Evolutionary conservation across 2,329 filamentous ascomycete genomes (phyloP).

Genomic region (Metarhizium robertsii): DNA sequence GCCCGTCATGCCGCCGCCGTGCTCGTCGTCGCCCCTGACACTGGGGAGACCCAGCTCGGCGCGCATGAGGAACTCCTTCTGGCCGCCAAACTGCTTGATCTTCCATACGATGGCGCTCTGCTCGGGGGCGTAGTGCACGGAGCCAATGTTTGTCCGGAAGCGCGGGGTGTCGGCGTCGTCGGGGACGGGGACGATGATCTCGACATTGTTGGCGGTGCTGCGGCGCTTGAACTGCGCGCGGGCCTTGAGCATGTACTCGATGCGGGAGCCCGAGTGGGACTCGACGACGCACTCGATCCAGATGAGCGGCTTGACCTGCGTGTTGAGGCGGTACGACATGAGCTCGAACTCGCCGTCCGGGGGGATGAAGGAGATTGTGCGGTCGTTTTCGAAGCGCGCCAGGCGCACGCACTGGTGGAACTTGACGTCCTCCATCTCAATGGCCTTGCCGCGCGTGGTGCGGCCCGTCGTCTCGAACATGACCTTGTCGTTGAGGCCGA

Average conservation of each 20-base stretch:
- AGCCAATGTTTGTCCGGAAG: slow-evolving; percentile 95
- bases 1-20: slow-evolving; percentile 93
- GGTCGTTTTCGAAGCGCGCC: slow-evolving; percentile 94
- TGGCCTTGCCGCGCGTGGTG: slow-evolving; percentile 88
- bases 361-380: slow-evolving; percentile 97
- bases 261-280: slow-evolving; percentile 86
- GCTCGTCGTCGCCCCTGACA: slow-evolving; percentile 90
- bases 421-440: slow-evolving; percentile 99
- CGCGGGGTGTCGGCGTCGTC: slow-evolving; percentile 94
- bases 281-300: slow-evolving; percentile 99
- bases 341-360: slow-evolving; percentile 98
- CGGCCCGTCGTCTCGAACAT: slow-evolving; percentile 99
- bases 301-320: slow-evolving; percentile 94
- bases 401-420: slow-evolving; percentile 97
- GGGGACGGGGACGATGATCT: slow-evolving; percentile 93
- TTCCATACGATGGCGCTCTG: slow-evolving; percentile 99
- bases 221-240: slow-evolving; percentile 96
- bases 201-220: slow-evolving; percentile 96
- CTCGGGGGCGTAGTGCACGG: slow-evolving; percentile 94
- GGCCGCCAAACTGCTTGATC: slow-evolving; percentile 99
- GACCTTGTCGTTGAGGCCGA: slow-evolving; percentile 96
- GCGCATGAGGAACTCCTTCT: slow-evolving; percentile 97
- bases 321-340: slow-evolving; percentile 98
- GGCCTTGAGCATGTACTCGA: slow-evolving; percentile 99
- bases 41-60: slow-evolving; percentile 90